Evolutionary conservation across 257 asterid species (phyloP), one percentile per base, ranked within the genome.

Genomic region (Solanum bulbocastanum): DNA sequence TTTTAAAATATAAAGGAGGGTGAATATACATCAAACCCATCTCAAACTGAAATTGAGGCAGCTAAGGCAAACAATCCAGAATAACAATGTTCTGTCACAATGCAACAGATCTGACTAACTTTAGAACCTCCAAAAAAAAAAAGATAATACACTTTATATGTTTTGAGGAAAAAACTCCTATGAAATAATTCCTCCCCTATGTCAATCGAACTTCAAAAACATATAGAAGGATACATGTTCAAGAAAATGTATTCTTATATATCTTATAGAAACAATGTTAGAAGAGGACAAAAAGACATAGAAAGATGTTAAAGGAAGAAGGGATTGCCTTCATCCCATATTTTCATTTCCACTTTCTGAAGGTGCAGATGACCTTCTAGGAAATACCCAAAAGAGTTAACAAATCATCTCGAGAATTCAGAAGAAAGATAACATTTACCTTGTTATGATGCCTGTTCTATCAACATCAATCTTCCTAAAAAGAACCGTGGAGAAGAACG

Each of bases 401-500:
- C 4, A 4, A 42, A 40, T n/a, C 35, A 39, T 40, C 23, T 76
- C 52, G 22, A 76, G 16, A 88, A 72, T 12, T 72, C 27, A 52
- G 60, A 32, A 83, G 71, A 37, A 69, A 73, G 30, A 74, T 30
- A 42, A 65, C 73, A 74, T 74, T 81, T 94, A 97, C 99, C 98
- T 94, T 91, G 99, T 95, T 83, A 97, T 93, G 66, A 91, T 82
- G 87, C 99, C 98, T 42, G 92, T 93, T 87, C 92, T 86, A 87
- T 90, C 92, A 44, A 91, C 87, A 86, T 97, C 99, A 35, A 96
- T 97, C 94, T 92, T 96, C 89, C 92, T 93, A 90, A 97, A 97
- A 89, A 97, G 95, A 37, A 91, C 93, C 46, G 94, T 84, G 81
- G 99, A 97, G 92, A 96, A 96, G 96, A 97, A 97, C 52, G 99